These are phyloP conservation scores for Gossypium thurberi DNA, from an alignment of 345 rosid species.

Conservation along the genomic window DNA sequence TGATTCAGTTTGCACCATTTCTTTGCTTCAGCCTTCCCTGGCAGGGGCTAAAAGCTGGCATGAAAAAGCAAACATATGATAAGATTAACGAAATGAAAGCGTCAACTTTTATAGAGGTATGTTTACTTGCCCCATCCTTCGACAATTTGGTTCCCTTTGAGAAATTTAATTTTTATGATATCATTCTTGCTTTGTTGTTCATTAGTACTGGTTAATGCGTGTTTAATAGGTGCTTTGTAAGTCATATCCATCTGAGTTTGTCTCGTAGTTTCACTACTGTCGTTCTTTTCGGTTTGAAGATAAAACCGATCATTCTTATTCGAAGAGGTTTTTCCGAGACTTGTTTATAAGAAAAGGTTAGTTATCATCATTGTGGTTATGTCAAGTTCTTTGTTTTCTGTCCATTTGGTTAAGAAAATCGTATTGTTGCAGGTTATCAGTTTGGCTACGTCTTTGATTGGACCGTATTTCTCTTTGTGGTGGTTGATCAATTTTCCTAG, in stretches of 20 bases:
- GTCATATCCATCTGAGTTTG: slow-evolving; percentile 62
- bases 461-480: slow-evolving; percentile 39
- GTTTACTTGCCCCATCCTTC: background rate
- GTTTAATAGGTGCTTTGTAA: slow-evolving; percentile 56
- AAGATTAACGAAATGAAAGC: slow-evolving; percentile 80
- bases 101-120: slow-evolving; percentile 75
- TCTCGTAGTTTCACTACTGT: slow-evolving; percentile 68
- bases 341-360: slow-evolving; percentile 76
- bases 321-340: slow-evolving; percentile 75
- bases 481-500: too few relatives aligned
- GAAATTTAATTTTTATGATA: slow-evolving; percentile 5
- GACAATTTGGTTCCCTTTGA: background rate
- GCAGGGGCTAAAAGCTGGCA: slow-evolving; percentile 84
- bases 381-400: background rate
- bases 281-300: slow-evolving; percentile 71
- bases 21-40: slow-evolving; percentile 62
- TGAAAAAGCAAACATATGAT: slow-evolving; percentile 82
- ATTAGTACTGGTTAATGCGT: background rate
- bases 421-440: slow-evolving; percentile 55
- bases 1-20: slow-evolving; percentile 12
- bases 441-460: slow-evolving; percentile 80
- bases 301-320: slow-evolving; percentile 73
- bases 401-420: background rate
- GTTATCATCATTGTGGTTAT: background rate
- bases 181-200: background rate